These are phyloP conservation scores for Colletotrichum melonis DNA, from an alignment of 2,329 filamentous ascomycete species.

Conservation along the genomic window DNA sequence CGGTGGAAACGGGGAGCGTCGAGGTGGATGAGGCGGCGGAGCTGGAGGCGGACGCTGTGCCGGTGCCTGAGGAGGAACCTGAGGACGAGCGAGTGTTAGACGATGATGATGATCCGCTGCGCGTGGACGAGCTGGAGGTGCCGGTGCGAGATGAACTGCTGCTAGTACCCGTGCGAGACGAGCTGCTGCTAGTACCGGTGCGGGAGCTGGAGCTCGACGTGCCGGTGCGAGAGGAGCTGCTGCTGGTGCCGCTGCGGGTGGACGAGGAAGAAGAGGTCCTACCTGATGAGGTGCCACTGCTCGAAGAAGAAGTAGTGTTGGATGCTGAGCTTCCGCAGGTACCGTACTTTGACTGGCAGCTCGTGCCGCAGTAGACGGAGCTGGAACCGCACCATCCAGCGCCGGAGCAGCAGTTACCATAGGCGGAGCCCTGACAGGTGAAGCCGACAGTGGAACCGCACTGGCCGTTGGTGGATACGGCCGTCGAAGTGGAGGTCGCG, in stretches of 20 bases:
- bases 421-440: slow-evolving; percentile 48
- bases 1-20: background rate
- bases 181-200: background rate
- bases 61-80: background rate
- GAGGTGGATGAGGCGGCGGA: background rate
- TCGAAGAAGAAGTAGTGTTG: background rate
- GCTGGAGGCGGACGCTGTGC: background rate
- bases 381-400: slow-evolving; percentile 51
- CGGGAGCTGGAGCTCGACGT: background rate
- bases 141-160: background rate
- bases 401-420: slow-evolving; percentile 53
- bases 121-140: background rate
- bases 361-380: slow-evolving; percentile 35
- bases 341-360: slow-evolving; percentile 36
- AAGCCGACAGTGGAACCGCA: slow-evolving; percentile 45
- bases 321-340: slow-evolving; percentile 23
- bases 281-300: background rate
- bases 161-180: background rate
- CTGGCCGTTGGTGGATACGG: slow-evolving; percentile 45
- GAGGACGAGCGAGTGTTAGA: background rate
- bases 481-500: slow-evolving; percentile 36
- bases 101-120: background rate
- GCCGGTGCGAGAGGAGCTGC: background rate
- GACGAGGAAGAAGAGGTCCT: slow-evolving; percentile 11
- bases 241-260: background rate